Percentiles rank a stretch among this genome's conserved stretches.
phyloP scores from a whole-genome alignment of 2,329 filamentous ascomycete genomes.

The Ilyonectria robusta region DNA sequence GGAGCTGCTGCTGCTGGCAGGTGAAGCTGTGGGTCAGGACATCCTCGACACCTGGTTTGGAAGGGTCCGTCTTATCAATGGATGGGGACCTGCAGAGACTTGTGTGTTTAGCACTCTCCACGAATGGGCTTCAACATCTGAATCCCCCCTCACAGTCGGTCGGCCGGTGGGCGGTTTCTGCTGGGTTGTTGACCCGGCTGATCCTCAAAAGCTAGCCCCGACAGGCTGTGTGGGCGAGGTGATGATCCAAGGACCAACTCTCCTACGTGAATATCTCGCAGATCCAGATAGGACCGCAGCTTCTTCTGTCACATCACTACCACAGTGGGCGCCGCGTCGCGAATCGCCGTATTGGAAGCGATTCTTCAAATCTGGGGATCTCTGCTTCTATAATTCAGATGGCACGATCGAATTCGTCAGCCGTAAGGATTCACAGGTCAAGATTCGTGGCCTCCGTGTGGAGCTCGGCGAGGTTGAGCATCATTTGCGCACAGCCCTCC shows the following conservation, averaged over 20 bases:
- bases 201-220: conserved; percentile 36
- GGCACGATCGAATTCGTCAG: conserved; percentile 59
- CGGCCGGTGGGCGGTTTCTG: conserved; percentile 18
- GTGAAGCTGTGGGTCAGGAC: conserved; percentile 37
- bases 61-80: conserved; percentile 39
- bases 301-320: conserved; percentile 50
- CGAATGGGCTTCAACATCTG: neutral
- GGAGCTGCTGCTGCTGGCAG: conserved; percentile 36
- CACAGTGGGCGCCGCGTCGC: conserved; percentile 27
- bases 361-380: conserved; percentile 43
- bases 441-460: conserved; percentile 65
- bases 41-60: conserved; percentile 35
- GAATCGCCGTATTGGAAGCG: conserved; percentile 32
- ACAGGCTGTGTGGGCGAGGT: conserved; percentile 39
- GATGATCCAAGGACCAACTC: conserved; percentile 39
- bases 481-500: conserved; percentile 19
- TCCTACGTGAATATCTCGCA: conserved; percentile 43
- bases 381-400: conserved; percentile 50
- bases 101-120: conserved; percentile 34
- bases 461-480: conserved; percentile 35
- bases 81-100: conserved; percentile 44
- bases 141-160: conserved; percentile 31
- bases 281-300: conserved; percentile 39
- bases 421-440: conserved; percentile 68
- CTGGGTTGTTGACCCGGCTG: conserved; percentile 38